phyloP scores from a whole-genome alignment of 2,329 filamentous ascomycete genomes.

The Trichoderma sp. region DNA sequence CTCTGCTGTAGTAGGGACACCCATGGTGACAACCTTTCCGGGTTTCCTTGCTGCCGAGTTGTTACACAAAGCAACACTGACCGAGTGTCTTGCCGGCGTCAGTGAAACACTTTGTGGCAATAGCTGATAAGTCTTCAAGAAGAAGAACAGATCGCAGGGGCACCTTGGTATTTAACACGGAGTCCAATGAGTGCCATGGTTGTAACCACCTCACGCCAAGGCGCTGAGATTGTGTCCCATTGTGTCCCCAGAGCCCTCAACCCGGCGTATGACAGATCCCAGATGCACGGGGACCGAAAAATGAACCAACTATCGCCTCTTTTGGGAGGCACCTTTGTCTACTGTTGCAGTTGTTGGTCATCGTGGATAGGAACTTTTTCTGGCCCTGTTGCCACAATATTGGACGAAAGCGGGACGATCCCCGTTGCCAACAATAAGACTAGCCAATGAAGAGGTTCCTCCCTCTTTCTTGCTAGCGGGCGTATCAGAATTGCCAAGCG shows the following conservation, averaged over 20 bases:
- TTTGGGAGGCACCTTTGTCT: constrained; percentile 12
- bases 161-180: not conserved
- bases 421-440: not conserved
- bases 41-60: not conserved
- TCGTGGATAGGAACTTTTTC: constrained; percentile 6
- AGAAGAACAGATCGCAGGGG: not conserved
- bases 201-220: not conserved
- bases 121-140: not conserved
- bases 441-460: not conserved
- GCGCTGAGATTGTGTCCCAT: not conserved
- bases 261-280: not conserved
- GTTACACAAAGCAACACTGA: not conserved
- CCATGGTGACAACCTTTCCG: not conserved
- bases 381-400: not conserved
- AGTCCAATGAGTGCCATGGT: not conserved
- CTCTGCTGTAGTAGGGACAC: not conserved
- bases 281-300: not conserved
- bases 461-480: not conserved
- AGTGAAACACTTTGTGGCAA: not conserved
- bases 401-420: not conserved
- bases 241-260: not conserved
- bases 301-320: not conserved
- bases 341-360: not conserved
- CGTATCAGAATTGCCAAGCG: not conserved
- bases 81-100: not conserved